Evolutionary conservation across 108 stramenopile genomes (phyloP), one percentile per base, ranked within the genome.

Genomic region (Cafeteria roenbergensis): DNA sequence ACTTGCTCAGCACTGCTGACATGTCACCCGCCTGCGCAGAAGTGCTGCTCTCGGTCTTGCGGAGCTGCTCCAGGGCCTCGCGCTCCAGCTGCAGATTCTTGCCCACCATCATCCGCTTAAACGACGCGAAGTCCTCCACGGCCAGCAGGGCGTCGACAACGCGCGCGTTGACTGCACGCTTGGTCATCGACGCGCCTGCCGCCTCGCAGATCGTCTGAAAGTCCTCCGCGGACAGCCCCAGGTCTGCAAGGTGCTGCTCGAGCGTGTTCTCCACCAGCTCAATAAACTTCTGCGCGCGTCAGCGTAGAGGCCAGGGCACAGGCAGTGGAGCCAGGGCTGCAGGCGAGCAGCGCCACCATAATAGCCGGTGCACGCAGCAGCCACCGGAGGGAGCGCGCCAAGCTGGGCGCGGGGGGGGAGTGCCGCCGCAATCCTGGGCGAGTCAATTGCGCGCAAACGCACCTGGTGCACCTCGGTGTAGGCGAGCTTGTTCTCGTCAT

Each of bases 401-500:
- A n/a, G n/a, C n/a, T 34, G 25, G 51, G 2, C 2, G 31, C 1
- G 34, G 4, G 14, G 6, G 53, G 24, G 1, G 30, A 22, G 34
- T 2, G 1, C 34, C 52, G 31, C 4, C 51, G 25, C 8, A 26
- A 20, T 50, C 24, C 66, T 59, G 65, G 37, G 32, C 1, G 42
- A 66, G 55, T 62, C 65, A 57, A 71, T 66, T 21, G 8, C 8
- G 8, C 56, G 4, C 56, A 4, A 4, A 9, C 56, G 29, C 32
- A 59, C 70, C 21, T 51, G 27, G 59, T 80, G 78, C 17, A 75
- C 42, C 1, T 75, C 38, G 1, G 75, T 79, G 63, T 80, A 76
- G 20, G 66, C 51, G 21, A 80, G 54, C 68, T 76, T 80, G 69
- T 80, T 80, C 70, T 80, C 79, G 34, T 80, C 79, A 25, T 75